Base-by-base conservation (phyloP, 1,139 yeast species). In the Suhomyces ambrosiae region DNA sequence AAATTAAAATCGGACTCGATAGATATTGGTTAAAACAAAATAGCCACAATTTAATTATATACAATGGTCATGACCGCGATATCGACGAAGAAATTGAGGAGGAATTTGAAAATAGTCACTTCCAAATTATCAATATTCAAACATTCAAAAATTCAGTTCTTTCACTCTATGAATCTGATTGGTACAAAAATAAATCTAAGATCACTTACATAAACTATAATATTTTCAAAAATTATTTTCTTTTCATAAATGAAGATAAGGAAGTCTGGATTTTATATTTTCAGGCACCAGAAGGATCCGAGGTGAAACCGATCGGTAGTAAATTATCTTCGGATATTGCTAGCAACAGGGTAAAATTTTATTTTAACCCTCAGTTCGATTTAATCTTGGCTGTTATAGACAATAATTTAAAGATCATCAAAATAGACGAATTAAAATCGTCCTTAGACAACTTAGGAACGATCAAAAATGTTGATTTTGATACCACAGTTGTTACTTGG, bases 21-120 rank as follows among this genome's bases (percentile, higher is more conserved):
- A 46, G 58, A 8, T 65, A 53, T 40, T 71, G 75, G 75, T 45
- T 70, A 28, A 63, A 66, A 40, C 58, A 63, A 19, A 66, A 69
- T 44, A 66, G 74, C 24, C 74, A 69, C 44, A 64, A 61, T 41
- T 46, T 71, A 27, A 52, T 66, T 21, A 54, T 69, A 2, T 61
- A 55, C 46, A 68, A 61, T 40, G 51, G 54, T 26, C 47, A 48
- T n/a, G 47, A 37, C 32, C 33, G 23, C 23, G 35, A 42, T 32
- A 31, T 16, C 9, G 33, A 32, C 5, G 32, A 16, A 5, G 32
- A 15, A 8, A 33, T 21, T 12, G 37, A 28, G 37, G 39, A n/a
- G 26, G 44, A 42, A 6, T 25, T 32, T 8, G 33, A 40, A 8
- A 22, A 40, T 13, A 35, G 43, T 23, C 43, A 40, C 21, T 48